Evolutionary conservation across 371 early-diverging fungal species (phyloP).

Genomic region (Gilbertella persicaria): DNA sequence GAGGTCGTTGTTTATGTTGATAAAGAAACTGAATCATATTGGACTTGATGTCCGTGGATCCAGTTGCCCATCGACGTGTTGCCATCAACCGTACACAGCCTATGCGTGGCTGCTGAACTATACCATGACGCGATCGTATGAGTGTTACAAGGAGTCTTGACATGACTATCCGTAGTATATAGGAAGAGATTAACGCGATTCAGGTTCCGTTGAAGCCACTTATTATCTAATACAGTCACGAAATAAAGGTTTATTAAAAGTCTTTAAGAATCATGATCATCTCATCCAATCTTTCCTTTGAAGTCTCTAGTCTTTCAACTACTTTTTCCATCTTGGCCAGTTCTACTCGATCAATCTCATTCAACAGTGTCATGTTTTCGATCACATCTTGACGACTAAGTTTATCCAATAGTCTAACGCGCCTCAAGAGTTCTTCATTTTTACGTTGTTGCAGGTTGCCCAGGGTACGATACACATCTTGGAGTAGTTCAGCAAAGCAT

Average conservation of each 20-base stretch:
- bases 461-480: conserved; percentile 66
- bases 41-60: conserved; percentile 6
- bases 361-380: conserved; percentile 56
- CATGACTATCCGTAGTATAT: too few species aligned
- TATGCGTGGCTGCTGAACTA: not conserved
- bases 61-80: not conserved
- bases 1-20: conserved; percentile 37
- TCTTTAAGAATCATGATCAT: conserved; percentile 72
- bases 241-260: conserved; percentile 48
- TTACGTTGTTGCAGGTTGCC: conserved; percentile 71
- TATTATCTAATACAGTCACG: conserved; percentile 2
- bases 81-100: not conserved
- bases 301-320: conserved; percentile 56
- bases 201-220: not conserved
- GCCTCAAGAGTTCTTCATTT: conserved; percentile 54
- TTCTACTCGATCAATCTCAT: conserved; percentile 58
- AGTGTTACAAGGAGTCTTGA: too few species aligned
- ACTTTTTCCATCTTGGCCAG: conserved; percentile 50
- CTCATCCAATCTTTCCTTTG: conserved; percentile 63
- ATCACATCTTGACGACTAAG: conserved; percentile 72
- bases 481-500: conserved; percentile 61
- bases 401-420: conserved; percentile 71
- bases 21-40: conserved; percentile 44
- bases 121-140: too few species aligned
- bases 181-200: too few species aligned